These are phyloP conservation scores for Talaromyces wortmannii DNA, from an alignment of 495 filamentous ascomycete species.

Conservation along the genomic window DNA sequence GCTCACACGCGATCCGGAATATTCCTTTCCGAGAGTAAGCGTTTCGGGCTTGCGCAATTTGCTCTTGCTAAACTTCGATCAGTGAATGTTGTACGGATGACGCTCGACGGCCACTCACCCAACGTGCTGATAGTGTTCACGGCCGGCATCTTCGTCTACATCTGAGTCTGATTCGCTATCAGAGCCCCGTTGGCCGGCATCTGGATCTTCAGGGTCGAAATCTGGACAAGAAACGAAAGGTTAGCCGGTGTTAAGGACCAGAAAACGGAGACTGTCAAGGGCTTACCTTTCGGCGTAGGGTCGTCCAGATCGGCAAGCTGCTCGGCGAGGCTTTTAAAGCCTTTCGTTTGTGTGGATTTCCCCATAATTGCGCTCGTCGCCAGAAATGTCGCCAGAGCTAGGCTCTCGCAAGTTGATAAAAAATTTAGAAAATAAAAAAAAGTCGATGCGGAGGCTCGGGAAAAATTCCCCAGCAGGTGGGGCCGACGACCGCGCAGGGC, in stretches of 20 bases:
- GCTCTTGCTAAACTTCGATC: slow-evolving; percentile 55
- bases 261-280: no score
- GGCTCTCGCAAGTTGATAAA: neutral
- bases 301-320: slow-evolving; percentile 60
- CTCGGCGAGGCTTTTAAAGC: slow-evolving; percentile 45
- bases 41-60: slow-evolving; percentile 71
- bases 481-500: neutral
- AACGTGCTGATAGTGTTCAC: slow-evolving; percentile 82
- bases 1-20: slow-evolving; percentile 72
- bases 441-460: slow-evolving; percentile 2
- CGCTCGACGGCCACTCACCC: slow-evolving; percentile 43
- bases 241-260: neutral
- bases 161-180: slow-evolving; percentile 39
- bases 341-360: neutral
- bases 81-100: slow-evolving; percentile 1
- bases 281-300: slow-evolving; percentile 52
- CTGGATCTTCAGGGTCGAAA: slow-evolving; percentile 79
- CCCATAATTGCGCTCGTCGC: neutral
- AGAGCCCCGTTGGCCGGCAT: slow-evolving; percentile 41
- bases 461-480: slow-evolving; percentile 1
- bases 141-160: slow-evolving; percentile 45
- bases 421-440: no score
- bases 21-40: slow-evolving; percentile 62
- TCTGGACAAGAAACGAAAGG: slow-evolving; percentile 45
- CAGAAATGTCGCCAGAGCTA: neutral